Evolutionary conservation across 139 green algal species (phyloP), one percentile per base, ranked within the genome.

Genomic region (Micractinium conductrix): DNA sequence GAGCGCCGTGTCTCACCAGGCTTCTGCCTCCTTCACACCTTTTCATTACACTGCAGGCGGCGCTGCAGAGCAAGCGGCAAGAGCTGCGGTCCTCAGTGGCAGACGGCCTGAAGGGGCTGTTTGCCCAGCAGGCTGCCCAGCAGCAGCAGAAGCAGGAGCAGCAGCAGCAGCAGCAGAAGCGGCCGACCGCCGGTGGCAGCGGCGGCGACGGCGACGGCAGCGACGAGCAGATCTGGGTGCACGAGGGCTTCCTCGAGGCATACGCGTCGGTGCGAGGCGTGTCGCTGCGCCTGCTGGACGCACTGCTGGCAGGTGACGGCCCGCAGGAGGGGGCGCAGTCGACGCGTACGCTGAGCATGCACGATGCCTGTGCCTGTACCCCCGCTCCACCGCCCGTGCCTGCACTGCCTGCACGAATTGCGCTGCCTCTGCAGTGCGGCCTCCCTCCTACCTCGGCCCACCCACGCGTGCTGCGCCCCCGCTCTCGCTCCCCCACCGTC

Each of bases 261-360:
- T 93, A 91, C 33, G 62, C 67, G 19, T 83, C 65, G 26, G 85
- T 89, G 30, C 70, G 87, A 10, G 10, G 50, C 0, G 48, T 90
- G 74, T 80, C 94, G 48, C 83, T 94, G 65, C 63, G 69, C 4
- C 74, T 95, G 44, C 80, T 97, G 48, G 89, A 93, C 35, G 55
- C 91, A n/a, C 91, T 90, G 28, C 68, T 78, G 2, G 76, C 38
- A 37, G 88, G 55, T 37, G 60, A 63, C 62, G 33, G 58, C 6
- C 6, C 6, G 21, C 24, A n/a, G 19, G 58, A n/a, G n/a, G n/a
- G n/a, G n/a, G n/a, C n/a, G n/a, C n/a, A n/a, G n/a, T n/a, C n/a
- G n/a, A n/a, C n/a, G n/a, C n/a, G n/a, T n/a, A n/a, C n/a, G n/a
- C n/a, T n/a, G n/a, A n/a, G n/a, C n/a, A n/a, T n/a, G n/a, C n/a